A percentile compares a stretch with the other conserved stretches of the same genome.
Evolutionary conservation across 1,284 basidiomycete genomes (phyloP).

Genomic region (Irpex sp.): DNA sequence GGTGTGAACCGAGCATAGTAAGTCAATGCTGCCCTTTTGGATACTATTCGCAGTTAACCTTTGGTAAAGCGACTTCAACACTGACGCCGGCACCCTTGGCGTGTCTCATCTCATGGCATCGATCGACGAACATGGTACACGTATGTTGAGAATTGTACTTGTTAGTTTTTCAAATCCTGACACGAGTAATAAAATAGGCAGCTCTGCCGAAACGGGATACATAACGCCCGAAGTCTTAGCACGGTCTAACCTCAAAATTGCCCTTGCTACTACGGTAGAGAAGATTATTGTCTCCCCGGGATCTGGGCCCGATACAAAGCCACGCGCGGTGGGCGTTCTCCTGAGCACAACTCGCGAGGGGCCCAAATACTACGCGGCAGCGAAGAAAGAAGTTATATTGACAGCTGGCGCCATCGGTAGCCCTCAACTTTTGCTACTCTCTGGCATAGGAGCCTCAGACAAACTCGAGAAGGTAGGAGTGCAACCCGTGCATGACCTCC

Average conservation of each 20-base stretch:
- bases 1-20: not conserved
- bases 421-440: conserved; percentile 18
- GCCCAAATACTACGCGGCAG: not conserved
- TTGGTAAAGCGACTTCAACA: not conserved
- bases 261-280: not conserved
- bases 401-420: conserved; percentile 17
- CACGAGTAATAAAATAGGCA: not conserved
- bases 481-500: conserved; percentile 43
- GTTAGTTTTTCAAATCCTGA: not conserved
- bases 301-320: not conserved
- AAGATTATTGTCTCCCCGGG: not conserved
- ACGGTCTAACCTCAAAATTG: not conserved
- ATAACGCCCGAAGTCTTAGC: not conserved
- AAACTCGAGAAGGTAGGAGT: conserved; percentile 46
- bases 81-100: not conserved
- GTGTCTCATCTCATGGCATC: not conserved
- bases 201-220: not conserved
- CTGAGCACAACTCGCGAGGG: not conserved
- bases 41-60: not conserved
- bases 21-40: not conserved
- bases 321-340: not conserved
- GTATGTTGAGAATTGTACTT: not conserved
- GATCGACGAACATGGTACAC: not conserved
- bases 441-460: conserved; percentile 37
- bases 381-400: conserved; percentile 15